Conservation (phyloP, 2,329 filamentous ascomycete genomes). For the Colletotrichum shisoi region DNA sequence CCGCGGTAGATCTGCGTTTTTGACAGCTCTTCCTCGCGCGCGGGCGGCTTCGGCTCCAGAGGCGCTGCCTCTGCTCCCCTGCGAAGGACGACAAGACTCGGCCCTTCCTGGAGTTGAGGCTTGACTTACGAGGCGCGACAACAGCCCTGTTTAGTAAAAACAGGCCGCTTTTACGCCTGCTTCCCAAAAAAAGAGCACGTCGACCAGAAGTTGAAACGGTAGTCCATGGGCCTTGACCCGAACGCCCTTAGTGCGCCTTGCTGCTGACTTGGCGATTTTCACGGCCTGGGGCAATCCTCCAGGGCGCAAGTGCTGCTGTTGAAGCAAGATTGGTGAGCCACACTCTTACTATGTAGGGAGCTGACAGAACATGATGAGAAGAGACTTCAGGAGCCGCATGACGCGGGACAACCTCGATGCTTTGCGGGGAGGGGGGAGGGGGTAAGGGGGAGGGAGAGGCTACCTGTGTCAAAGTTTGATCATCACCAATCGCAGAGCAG, state of each 20-base stretch:
- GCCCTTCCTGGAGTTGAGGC: constrained; percentile 36
- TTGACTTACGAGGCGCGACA: constrained; percentile 24
- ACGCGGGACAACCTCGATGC: constrained; percentile 26
- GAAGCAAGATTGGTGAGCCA: constrained; percentile 9
- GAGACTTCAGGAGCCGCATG: constrained; percentile 21
- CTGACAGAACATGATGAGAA: constrained; percentile 11
- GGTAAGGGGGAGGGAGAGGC: constrained; percentile 20
- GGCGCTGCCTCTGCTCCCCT: constrained; percentile 25
- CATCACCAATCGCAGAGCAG: constrained; percentile 39
- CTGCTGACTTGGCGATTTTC: constrained; percentile 31
- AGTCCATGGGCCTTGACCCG: constrained; percentile 21
- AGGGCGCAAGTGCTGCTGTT: constrained; percentile 1
- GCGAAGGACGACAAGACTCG: constrained; percentile 23
- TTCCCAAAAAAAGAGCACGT: constrained; percentile 32
- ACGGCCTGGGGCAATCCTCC: constrained; percentile 14
- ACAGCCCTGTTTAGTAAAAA: constrained; percentile 9
- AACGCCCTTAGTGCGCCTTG: constrained; percentile 19
- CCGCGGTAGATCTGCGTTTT: constrained; percentile 38
- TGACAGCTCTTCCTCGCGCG: constrained; percentile 37
- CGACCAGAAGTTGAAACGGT: constrained; percentile 38
- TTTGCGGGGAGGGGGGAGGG: constrained; percentile 27
- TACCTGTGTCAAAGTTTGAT: constrained; percentile 40
- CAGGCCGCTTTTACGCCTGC: neutral
- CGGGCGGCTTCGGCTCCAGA: constrained; percentile 36
- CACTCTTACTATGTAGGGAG: constrained; percentile 1